These are phyloP conservation scores for Gynochthodes officinalis DNA, from an alignment of 257 asterid genomes.

Conservation along the genomic window DNA sequence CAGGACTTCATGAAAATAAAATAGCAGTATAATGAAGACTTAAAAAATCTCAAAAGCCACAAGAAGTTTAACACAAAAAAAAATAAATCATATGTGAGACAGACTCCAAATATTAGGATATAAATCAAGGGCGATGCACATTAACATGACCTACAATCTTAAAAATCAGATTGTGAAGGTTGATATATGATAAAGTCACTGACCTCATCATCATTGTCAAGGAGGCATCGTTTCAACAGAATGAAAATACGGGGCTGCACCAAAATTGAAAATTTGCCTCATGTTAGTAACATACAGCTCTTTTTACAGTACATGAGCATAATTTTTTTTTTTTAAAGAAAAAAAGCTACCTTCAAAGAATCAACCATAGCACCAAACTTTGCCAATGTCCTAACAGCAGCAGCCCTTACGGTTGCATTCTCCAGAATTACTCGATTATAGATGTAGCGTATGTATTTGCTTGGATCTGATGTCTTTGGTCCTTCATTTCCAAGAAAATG, in stretches of 20 bases:
- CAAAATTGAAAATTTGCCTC: conserved; percentile 11
- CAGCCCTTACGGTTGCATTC: conserved; percentile 93
- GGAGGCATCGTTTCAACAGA: conserved; percentile 80
- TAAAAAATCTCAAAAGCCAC: neutral
- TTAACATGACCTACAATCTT: neutral
- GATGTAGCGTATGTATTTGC: conserved; percentile 85
- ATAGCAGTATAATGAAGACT: neutral
- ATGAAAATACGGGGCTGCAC: conserved; percentile 87
- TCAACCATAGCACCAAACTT: conserved; percentile 90
- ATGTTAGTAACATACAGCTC: conserved; percentile 21
- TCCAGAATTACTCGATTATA: conserved; percentile 89
- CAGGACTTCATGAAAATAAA: conserved; percentile 2
- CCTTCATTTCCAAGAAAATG: conserved; percentile 98
- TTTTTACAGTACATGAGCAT: neutral
- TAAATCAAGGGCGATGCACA: neutral
- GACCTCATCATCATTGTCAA: conserved; percentile 92
- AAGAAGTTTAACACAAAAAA: neutral
- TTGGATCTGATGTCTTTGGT: conserved; percentile 89
- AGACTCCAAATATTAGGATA: neutral
- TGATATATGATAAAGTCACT: conserved; percentile 26
- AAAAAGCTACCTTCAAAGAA: conserved; percentile 57
- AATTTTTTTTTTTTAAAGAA: neutral
- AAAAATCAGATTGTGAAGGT: neutral
- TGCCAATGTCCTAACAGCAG: conserved; percentile 94
- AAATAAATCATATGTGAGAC: neutral